Percentiles rank a stretch among this genome's conserved stretches.
phyloP scores from a whole-genome alignment of 73 alveolate species.

The Stentor coeruleus region DNA sequence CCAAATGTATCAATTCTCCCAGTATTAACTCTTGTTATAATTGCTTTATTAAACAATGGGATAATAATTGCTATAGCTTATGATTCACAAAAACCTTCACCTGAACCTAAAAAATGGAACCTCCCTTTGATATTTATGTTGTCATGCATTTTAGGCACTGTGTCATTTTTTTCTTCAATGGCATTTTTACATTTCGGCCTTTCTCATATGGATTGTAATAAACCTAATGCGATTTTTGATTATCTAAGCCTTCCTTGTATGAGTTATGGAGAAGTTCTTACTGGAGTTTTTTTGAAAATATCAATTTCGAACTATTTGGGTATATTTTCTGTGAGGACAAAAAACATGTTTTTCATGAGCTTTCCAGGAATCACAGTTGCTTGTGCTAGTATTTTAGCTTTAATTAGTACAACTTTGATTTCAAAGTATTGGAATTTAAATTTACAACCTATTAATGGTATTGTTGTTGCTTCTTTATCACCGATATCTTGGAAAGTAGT shows the following conservation, averaged over 20 bases:
- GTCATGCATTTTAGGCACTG: not conserved
- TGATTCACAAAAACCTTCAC: not conserved
- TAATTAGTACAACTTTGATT: not conserved
- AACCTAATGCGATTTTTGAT: not conserved
- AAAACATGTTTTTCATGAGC: not conserved
- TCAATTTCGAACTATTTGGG: conserved; percentile 4
- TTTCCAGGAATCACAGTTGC: not conserved
- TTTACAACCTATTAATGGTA: no score
- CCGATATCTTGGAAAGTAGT: not conserved
- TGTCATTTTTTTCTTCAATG: not conserved
- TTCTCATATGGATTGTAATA: not conserved
- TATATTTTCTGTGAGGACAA: conserved; percentile 14
- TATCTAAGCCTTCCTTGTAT: not conserved
- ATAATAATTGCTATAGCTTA: conserved; percentile 17
- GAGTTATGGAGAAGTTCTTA: not conserved
- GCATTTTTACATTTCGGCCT: not conserved
- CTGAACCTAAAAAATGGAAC: not conserved
- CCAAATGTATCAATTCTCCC: not conserved
- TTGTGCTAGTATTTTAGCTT: not conserved
- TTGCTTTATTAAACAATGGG: conserved; percentile 1
- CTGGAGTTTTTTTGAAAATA: not conserved
- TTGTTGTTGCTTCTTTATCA: no score
- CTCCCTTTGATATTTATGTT: not conserved
- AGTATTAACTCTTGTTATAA: conserved; percentile 7
- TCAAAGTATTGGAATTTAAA: not conserved